Conservation (phyloP, 2,329 filamentous ascomycete species). For the Myriosclerotinia curreyana region DNA sequence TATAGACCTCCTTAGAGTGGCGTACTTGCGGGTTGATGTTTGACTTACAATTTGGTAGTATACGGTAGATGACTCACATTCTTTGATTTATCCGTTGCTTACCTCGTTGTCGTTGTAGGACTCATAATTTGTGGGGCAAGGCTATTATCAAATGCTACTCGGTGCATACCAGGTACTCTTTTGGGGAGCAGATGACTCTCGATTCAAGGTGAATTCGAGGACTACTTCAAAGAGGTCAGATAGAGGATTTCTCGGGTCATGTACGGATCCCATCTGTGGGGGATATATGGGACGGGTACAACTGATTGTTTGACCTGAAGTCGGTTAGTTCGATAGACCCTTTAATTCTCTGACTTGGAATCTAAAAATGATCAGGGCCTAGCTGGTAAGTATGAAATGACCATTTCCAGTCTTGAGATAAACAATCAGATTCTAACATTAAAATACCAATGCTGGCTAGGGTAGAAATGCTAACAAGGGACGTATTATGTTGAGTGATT, state of each 20-base stretch:
- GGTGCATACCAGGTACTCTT: neutral
- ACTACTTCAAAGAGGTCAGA: neutral
- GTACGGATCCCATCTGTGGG: neutral
- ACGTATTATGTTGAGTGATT: no score
- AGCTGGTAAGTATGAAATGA: neutral
- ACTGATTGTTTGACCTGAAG: neutral
- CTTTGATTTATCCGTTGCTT: neutral
- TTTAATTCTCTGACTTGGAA: neutral
- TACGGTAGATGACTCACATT: slow-evolving; percentile 3
- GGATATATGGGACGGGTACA: neutral
- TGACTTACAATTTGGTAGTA: slow-evolving; percentile 1
- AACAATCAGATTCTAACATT: neutral
- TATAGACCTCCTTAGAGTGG: slow-evolving; percentile 2
- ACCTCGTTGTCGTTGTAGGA: no score
- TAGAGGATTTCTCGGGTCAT: neutral
- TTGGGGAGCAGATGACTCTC: neutral
- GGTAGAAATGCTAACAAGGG: no score
- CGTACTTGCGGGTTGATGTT: neutral
- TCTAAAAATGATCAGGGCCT: neutral
- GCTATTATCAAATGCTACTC: neutral
- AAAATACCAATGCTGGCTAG: no score
- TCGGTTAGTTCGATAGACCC: neutral
- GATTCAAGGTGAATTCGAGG: neutral
- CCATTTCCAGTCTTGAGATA: neutral
- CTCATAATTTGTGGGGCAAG: neutral